A percentile compares a stretch with the other conserved stretches of the same genome.
These are phyloP conservation scores for Calonectria henricotiae DNA, from an alignment of 2,329 filamentous ascomycete genomes.

Conservation along the genomic window DNA sequence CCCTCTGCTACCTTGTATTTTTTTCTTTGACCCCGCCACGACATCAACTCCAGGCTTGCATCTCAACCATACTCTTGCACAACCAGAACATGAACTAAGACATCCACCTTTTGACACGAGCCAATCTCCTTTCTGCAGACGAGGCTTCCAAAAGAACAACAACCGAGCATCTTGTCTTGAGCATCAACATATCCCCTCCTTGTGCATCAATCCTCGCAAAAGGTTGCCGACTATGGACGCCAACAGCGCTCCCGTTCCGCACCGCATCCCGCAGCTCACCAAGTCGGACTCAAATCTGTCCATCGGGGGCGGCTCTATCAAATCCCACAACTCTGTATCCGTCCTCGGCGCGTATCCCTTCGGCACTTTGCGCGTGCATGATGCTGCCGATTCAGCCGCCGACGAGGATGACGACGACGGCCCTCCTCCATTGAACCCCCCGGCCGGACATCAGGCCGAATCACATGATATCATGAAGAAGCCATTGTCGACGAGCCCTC, in stretches of 20 bases:
- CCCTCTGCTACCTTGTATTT: slow-evolving; percentile 1
- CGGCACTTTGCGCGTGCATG: slow-evolving; percentile 62
- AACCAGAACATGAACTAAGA: slow-evolving; percentile 17
- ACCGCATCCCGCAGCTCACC: slow-evolving; percentile 51
- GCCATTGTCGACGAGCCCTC: slow-evolving; percentile 18
- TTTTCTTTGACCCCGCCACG: slow-evolving; percentile 4
- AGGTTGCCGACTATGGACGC: slow-evolving; percentile 48
- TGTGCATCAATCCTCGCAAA: neutral
- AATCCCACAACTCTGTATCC: slow-evolving; percentile 59
- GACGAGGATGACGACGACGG: slow-evolving; percentile 48
- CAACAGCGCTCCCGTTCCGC: slow-evolving; percentile 37
- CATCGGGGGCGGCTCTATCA: slow-evolving; percentile 52
- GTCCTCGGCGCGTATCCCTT: slow-evolving; percentile 62
- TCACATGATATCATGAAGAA: slow-evolving; percentile 15
- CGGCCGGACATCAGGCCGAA: slow-evolving; percentile 18
- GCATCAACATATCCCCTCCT: neutral
- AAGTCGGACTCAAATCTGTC: slow-evolving; percentile 58
- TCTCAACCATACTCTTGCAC: slow-evolving; percentile 2
- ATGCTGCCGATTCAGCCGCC: slow-evolving; percentile 43
- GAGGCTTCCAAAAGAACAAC: neutral
- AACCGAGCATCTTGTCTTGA: neutral
- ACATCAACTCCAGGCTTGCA: slow-evolving; percentile 13
- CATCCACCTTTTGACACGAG: neutral
- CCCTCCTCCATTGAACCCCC: slow-evolving; percentile 55
- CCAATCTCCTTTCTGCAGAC: neutral